Conservation (phyloP, 352 stramenopile species). For the Saprolegnia parasitica region DNA sequence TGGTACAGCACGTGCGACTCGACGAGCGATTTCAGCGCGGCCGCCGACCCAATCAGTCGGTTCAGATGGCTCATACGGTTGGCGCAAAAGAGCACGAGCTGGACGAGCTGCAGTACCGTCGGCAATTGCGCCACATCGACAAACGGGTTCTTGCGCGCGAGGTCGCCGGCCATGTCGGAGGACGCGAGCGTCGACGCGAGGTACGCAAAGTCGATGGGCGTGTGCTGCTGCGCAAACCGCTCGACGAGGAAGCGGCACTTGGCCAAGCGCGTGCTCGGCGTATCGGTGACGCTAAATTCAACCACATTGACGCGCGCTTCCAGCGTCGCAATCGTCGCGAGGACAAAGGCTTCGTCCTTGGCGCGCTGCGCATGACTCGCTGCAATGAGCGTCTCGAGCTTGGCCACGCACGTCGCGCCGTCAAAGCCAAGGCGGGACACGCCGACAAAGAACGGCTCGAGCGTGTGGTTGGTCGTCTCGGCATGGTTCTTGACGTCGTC, state of each 20-base stretch:
- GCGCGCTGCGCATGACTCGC: constrained; percentile 47
- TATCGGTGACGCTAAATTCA: constrained; percentile 26
- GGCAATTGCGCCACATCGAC: constrained; percentile 30
- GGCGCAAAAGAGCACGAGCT: constrained; percentile 64
- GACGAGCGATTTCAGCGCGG: constrained; percentile 31
- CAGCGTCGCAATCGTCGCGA: constrained; percentile 47
- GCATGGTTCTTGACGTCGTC: constrained; percentile 90
- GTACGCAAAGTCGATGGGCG: constrained; percentile 70
- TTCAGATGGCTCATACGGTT: constrained; percentile 84
- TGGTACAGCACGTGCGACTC: background rate
- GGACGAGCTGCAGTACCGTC: constrained; percentile 45
- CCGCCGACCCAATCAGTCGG: constrained; percentile 54
- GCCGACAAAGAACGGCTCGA: constrained; percentile 65
- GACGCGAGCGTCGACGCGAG: constrained; percentile 68
- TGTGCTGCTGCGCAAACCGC: constrained; percentile 53
- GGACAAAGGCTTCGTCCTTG: constrained; percentile 49
- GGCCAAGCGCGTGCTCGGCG: constrained; percentile 16
- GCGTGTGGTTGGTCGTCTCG: constrained; percentile 58
- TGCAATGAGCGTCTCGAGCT: constrained; percentile 48
- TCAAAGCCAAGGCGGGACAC: constrained; percentile 27
- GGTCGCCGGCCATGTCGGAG: constrained; percentile 49
- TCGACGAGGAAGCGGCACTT: constrained; percentile 56
- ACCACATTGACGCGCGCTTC: constrained; percentile 52
- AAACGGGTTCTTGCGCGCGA: constrained; percentile 69
- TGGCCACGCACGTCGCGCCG: constrained; percentile 24